Base-by-base conservation (phyloP, 495 filamentous ascomycete genomes). In the Friedmanniomyces endolithicus region DNA sequence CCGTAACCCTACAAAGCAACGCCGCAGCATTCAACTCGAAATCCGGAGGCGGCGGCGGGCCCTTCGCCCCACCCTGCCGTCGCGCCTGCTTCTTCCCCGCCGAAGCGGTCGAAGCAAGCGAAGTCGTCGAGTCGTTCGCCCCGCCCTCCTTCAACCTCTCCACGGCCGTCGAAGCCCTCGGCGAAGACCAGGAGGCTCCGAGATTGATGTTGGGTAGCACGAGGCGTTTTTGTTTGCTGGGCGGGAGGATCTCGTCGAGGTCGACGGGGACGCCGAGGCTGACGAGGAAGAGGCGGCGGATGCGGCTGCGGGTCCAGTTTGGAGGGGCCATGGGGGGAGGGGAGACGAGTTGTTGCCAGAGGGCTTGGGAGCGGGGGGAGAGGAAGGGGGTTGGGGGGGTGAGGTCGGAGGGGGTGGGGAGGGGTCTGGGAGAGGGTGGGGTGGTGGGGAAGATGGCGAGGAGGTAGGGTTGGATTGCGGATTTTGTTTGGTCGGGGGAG, bases 151-250 rank as follows among this genome's bases (percentile, higher is more conserved):
- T 77, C 22, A 79, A 67, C 4, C 80, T 68, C 12, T 72, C 72
- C 6, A 76, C 64, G 3, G 75, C 75, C 58, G 68, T 74, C 20
- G 72, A 80, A 24, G 67, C 73, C 58, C 69, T 72, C 46, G 69
- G 66, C 17, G 67, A 48, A 48, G 52, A 22, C 11, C 27, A 55
- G 24, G 68, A 48, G 46, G 73, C 70, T 2, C 11, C 29, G 16
- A 83, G 70, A 63, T 85, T 79, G 48, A 92, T 82, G 1, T 87
- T 92, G 7, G 92, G 94, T 2, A 99, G 78, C 19, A 99, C 77
- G 23, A 99, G 83, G 63, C 97, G 95, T 76, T 97, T 97, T 66
- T 97, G 94, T 70, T 95, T 96, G 34, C 87, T 90, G 1, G 90
- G 87, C 1, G 92, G 92, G 19, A 97, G 78, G 56, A 97, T 96